These are phyloP conservation scores for Pichia inconspicua DNA, from an alignment of 1,139 yeast genomes.

Conservation along the genomic window DNA sequence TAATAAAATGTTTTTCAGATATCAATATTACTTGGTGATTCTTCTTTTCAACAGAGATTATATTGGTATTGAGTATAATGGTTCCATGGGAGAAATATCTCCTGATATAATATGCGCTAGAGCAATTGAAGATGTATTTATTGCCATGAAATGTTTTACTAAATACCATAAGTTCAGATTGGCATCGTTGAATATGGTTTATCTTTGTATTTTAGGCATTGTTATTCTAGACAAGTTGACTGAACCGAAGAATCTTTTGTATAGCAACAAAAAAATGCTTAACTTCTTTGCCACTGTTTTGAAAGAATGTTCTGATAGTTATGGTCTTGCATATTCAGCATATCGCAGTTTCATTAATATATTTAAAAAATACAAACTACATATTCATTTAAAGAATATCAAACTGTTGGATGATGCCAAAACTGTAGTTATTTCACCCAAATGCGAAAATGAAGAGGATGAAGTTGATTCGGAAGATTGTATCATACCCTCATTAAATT, in stretches of 20 bases:
- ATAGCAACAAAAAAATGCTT: not conserved
- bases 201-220: slow-evolving; percentile 4
- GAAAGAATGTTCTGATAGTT: slow-evolving; percentile 1
- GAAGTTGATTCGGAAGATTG: not conserved
- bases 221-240: slow-evolving; percentile 3
- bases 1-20: slow-evolving; percentile 6
- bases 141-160: slow-evolving; percentile 3
- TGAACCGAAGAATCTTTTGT: not conserved
- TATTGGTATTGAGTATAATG: not conserved
- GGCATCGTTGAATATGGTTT: slow-evolving; percentile 5
- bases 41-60: slow-evolving; percentile 6
- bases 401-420: not conserved
- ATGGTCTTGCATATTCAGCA: slow-evolving; percentile 5
- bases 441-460: not conserved
- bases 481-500: not conserved
- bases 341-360: not conserved
- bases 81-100: not conserved
- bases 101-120: slow-evolving; percentile 2
- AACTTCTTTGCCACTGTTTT: slow-evolving; percentile 4
- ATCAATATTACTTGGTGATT: slow-evolving; percentile 8
- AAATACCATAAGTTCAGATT: slow-evolving; percentile 1
- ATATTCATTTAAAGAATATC: not conserved
- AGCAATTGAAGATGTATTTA: slow-evolving; percentile 7
- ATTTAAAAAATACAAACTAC: not conserved
- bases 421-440: not conserved